Evolutionary conservation across 1,284 basidiomycete genomes (phyloP).

Genomic region (Ceratobasidium papillatum): DNA sequence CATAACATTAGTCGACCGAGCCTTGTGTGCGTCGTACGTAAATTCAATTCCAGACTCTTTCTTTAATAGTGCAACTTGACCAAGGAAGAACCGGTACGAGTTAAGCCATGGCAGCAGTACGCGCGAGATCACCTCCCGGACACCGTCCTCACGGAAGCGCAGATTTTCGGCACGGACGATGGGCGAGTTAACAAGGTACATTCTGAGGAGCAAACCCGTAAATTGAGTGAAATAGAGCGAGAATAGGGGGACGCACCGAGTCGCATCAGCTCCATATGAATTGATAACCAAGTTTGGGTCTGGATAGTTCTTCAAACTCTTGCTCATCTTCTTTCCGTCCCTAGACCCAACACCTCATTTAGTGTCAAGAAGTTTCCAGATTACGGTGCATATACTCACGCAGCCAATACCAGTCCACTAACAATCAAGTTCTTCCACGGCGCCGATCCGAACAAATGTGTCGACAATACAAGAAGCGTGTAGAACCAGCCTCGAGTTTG

Average conservation of each 20-base stretch:
- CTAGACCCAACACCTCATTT: conserved; percentile 56
- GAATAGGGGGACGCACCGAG: conserved; percentile 64
- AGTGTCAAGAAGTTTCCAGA: too few relatives aligned
- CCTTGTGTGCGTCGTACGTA: conserved; percentile 85
- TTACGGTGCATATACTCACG: conserved; percentile 60
- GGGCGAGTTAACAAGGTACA: conserved; percentile 99
- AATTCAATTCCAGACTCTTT: conserved; percentile 85
- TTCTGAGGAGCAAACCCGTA: too few relatives aligned
- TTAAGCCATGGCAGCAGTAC: conserved; percentile 99
- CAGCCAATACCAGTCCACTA: conserved; percentile 93
- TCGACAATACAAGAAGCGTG: conserved; percentile 94
- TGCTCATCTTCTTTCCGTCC: conserved; percentile 99
- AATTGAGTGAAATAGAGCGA: too few relatives aligned
- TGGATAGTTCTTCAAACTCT: conserved; percentile 98
- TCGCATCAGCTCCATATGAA: conserved; percentile 95
- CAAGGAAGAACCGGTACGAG: conserved; percentile 98
- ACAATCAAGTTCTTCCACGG: conserved; percentile 99
- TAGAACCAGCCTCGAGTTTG: conserved; percentile 99
- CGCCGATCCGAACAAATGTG: conserved; percentile 91
- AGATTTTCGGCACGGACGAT: conserved; percentile 98
- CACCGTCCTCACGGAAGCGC: conserved; percentile 97
- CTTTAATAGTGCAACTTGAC: conserved; percentile 90
- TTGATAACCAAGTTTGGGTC: conserved; percentile 93
- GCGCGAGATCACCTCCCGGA: conserved; percentile 93
- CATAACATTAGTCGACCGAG: conserved; percentile 94